Base-by-base conservation (phyloP, 164 flowering plant species). In the Liriodendron chinense region DNA sequence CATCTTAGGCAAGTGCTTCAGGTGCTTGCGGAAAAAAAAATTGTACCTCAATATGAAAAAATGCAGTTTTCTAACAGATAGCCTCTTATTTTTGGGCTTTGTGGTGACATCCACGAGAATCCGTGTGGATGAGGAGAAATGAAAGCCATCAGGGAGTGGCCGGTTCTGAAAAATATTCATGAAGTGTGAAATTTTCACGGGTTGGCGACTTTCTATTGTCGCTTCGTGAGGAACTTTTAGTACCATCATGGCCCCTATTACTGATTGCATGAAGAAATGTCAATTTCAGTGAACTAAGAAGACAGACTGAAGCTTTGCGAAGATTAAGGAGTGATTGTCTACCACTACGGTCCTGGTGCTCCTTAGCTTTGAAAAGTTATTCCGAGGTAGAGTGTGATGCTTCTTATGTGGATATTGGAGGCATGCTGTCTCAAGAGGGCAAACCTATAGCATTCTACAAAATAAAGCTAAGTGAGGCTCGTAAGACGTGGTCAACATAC, bases 181-280 rank as follows among this genome's bases (percentile, higher is more conserved):
- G 50, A 70, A 6, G 70, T 50, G 20, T n/a, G 56, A 6, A 64
- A 70, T 23, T 76, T 76, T 21, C 70, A 76, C 49, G 78, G 71
- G 6, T 64, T 76, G 9, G 64, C 47, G 6, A 23, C 73, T 4
- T 76, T 71, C 20, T 64, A 76, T 64, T 3, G 47, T 16, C 16
- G 69, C 0, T 76, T 76, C 6, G 9, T 76, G 13, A 0, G 4
- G 9, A 63, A 76, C n/a, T 48, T 76, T 76, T 23, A 70, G 63
- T 62, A 2, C 74, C 9, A 70, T 76, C 14, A 0, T 43, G 26
- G 71, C 71, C 12, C 53, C 71, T 22, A 16, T 68, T 9, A 68
- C 13, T 25, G 71, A 28, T n/a, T 20, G 4, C n/a, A 18, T 68
- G 9, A 68, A 68, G 14, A 68, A 68, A 43, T 3, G 61, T 2